A percentile compares a stretch with the other conserved stretches of the same genome.
These are phyloP conservation scores for Quercus dentata DNA, from an alignment of 306 rosid species.

Conservation along the genomic window DNA sequence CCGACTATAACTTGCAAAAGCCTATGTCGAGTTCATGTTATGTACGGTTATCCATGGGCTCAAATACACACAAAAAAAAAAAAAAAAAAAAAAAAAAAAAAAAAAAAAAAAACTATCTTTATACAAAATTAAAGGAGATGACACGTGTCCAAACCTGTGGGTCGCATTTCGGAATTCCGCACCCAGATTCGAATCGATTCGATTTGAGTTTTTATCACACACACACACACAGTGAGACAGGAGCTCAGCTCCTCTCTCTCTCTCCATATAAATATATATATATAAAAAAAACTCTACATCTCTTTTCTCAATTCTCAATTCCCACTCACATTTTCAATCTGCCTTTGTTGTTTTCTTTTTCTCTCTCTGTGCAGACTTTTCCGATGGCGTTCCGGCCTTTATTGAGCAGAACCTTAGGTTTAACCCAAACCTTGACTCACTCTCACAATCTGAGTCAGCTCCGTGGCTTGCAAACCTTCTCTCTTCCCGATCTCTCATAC, in stretches of 20 bases:
- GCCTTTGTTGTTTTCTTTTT: neutral
- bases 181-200: neutral
- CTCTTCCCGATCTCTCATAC: conserved; percentile 83
- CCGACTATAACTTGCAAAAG: too few relatives aligned
- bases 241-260: neutral
- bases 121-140: too few relatives aligned
- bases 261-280: neutral
- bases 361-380: too few relatives aligned
- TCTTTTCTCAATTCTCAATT: neutral
- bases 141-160: neutral
- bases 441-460: neutral
- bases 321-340: neutral
- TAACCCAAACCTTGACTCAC: neutral
- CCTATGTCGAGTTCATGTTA: rapidly evolving
- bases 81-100: too few relatives aligned
- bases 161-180: neutral
- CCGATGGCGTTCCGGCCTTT: conserved; percentile 50
- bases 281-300: too few relatives aligned
- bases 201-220: too few relatives aligned
- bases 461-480: conserved; percentile 59
- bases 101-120: too few relatives aligned
- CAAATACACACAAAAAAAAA: too few relatives aligned
- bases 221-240: too few relatives aligned
- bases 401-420: conserved; percentile 29
- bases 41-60: too few relatives aligned